Percentiles rank a stretch among this genome's conserved stretches.
Conservation (phyloP, 805 yeast genomes). For the Lipomyces yamanashiensis region DNA sequence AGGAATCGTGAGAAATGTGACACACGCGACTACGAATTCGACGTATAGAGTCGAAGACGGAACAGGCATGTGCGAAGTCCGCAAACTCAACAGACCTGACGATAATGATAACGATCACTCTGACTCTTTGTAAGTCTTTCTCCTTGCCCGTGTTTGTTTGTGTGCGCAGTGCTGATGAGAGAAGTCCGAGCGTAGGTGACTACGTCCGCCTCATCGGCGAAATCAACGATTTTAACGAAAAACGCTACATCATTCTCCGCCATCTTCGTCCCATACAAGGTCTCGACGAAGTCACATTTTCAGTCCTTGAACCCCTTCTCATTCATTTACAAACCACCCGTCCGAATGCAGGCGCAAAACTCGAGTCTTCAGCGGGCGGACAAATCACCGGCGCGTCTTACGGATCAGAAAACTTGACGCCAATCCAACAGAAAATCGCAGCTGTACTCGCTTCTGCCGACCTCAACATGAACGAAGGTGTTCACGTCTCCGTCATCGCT, state of each 20-base stretch:
- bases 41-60: slow-evolving; percentile 66
- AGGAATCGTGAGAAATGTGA: slow-evolving; percentile 60
- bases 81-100: slow-evolving; percentile 52
- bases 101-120: slow-evolving; percentile 32
- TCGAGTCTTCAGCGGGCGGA: neutral
- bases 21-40: slow-evolving; percentile 51
- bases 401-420: slow-evolving; percentile 27
- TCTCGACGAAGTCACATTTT: slow-evolving; percentile 65
- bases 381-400: slow-evolving; percentile 1
- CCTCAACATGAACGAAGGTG: slow-evolving; percentile 30
- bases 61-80: slow-evolving; percentile 62
- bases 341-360: neutral
- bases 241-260: slow-evolving; percentile 56
- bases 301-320: slow-evolving; percentile 56
- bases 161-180: too few relatives aligned
- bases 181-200: slow-evolving; percentile 39
- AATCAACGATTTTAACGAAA: slow-evolving; percentile 55
- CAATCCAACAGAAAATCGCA: slow-evolving; percentile 28
- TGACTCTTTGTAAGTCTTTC: neutral
- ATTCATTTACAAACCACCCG: slow-evolving; percentile 22
- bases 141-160: neutral
- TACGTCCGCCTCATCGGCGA: slow-evolving; percentile 59
- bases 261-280: slow-evolving; percentile 56
- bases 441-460: slow-evolving; percentile 13
- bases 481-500: slow-evolving; percentile 27